Evolutionary conservation across 1,139 yeast species (phyloP), one percentile per base, ranked within the genome.

Genomic region (Maudiozyma humilis): DNA sequence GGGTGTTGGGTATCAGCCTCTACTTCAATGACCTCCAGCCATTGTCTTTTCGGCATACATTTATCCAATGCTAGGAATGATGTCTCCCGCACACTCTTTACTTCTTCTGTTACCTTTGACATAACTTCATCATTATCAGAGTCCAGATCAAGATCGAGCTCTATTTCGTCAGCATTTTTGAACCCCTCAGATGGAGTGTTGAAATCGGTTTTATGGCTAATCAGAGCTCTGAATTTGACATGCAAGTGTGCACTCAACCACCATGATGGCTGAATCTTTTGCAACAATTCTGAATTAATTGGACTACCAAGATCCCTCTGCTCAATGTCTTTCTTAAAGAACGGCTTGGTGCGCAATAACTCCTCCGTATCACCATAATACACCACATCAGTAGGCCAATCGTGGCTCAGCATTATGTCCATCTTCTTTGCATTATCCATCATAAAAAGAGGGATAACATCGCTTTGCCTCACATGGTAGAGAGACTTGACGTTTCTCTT

Each of bases 181-280:
- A n/a, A n/a, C n/a, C 52, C 53, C 35, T 52, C 35, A 42, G 49
- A 36, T 13, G 4, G 10, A 50, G 51, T 44, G 4, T 46, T 14
- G 8, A 32, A 36, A 23, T 36, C 36, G 0, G 39, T 41, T 30
- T 42, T 49, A n/a, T 73, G 79, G 1, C 57, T 48, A 3, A 74
- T 68, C 0, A 45, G 44, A 0, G 96, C 96, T 13, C 68, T 70
- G 57, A 77, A 91, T 44, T 69, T 68, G 1, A 82, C 89, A 64
- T 91, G 99, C 47, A 91, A 64, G 68, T 91, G 99, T 2, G 94
- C 94, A 51, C 94, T 77, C 49, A 85, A 76, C 98, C 97, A 91
- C 60, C 75, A 71, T 18, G 63, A 52, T 0, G 98, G 97, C 54
- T 67, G 69, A 46, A 88, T 54, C 13, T 60, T 54, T 35, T 69